Evolutionary conservation across 2,329 filamentous ascomycete species (phyloP).

Genomic region (Xenoacremonium recifei): DNA sequence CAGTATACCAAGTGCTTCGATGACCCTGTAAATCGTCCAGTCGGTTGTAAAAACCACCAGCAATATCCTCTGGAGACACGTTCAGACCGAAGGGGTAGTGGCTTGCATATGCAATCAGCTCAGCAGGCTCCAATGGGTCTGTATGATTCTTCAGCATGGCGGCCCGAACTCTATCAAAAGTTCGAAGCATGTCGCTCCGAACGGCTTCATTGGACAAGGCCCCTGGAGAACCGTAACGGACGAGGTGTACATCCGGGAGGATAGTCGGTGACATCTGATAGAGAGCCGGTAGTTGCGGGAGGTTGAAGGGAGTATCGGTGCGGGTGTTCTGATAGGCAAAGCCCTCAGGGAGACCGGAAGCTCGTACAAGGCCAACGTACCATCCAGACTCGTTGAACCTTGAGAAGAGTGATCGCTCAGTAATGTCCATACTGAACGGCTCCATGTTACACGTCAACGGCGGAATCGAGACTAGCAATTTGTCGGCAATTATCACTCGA

Average conservation of each 20-base stretch:
- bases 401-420: constrained; percentile 8
- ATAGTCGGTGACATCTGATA: constrained; percentile 18
- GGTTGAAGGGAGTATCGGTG: constrained; percentile 9
- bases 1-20: constrained; percentile 17
- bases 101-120: constrained; percentile 14
- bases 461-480: constrained; percentile 13
- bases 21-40: constrained; percentile 15
- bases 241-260: constrained; percentile 7
- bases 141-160: constrained; percentile 1
- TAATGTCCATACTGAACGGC: constrained; percentile 6
- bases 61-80: constrained; percentile 10
- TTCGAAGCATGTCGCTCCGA: constrained; percentile 11
- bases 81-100: constrained; percentile 17
- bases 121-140: constrained; percentile 1
- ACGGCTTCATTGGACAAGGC: constrained; percentile 4
- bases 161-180: constrained; percentile 12
- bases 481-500: constrained; percentile 9
- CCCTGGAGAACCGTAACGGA: constrained; percentile 12
- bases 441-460: constrained; percentile 10
- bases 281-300: constrained; percentile 11
- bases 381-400: constrained; percentile 14
- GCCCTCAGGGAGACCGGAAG: constrained; percentile 8
- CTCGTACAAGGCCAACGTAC: constrained; percentile 16
- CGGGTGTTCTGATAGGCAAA: constrained; percentile 17
- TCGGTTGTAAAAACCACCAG: constrained; percentile 12